phyloP scores from a whole-genome alignment of 2,329 filamentous ascomycete genomes.

The Neobulgaria alba region DNA sequence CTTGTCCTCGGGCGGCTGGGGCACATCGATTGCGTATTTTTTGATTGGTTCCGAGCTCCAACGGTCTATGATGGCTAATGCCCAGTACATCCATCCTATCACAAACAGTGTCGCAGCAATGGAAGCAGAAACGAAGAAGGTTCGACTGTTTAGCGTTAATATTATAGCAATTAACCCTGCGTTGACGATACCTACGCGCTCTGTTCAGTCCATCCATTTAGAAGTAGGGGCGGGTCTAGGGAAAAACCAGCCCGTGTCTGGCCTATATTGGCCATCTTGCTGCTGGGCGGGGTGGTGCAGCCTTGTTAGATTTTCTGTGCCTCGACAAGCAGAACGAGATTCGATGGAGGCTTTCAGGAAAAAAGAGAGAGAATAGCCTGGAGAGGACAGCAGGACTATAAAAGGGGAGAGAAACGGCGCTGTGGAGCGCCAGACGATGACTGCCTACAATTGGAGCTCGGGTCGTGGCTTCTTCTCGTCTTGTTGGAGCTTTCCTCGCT shows the following conservation, averaged over 20 bases:
- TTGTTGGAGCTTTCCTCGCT: too few species aligned
- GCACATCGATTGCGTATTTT: slow-evolving; percentile 51
- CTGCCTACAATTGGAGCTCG: too few species aligned
- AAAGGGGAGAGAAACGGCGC: too few species aligned
- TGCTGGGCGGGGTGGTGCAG: background rate
- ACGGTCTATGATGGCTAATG: slow-evolving; percentile 17
- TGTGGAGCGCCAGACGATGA: too few species aligned
- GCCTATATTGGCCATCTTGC: background rate
- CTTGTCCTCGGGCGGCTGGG: slow-evolving; percentile 50
- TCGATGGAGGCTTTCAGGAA: too few species aligned
- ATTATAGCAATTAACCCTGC: background rate
- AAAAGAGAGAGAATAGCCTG: too few species aligned
- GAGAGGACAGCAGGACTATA: too few species aligned
- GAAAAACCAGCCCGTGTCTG: background rate
- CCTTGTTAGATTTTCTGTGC: background rate
- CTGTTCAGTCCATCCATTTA: slow-evolving; percentile 16
- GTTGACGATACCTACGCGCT: slow-evolving; percentile 17
- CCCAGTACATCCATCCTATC: slow-evolving; percentile 17
- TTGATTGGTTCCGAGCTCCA: slow-evolving; percentile 35
- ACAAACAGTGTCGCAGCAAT: slow-evolving; percentile 15
- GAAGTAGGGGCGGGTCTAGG: slow-evolving; percentile 1
- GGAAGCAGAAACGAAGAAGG: slow-evolving; percentile 13
- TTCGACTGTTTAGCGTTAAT: slow-evolving; percentile 15
- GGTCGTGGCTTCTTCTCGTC: too few species aligned
- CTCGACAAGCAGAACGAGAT: too few species aligned